Conservation (phyloP, 1,284 basidiomycete genomes). For the Agroathelia rolfsii region DNA sequence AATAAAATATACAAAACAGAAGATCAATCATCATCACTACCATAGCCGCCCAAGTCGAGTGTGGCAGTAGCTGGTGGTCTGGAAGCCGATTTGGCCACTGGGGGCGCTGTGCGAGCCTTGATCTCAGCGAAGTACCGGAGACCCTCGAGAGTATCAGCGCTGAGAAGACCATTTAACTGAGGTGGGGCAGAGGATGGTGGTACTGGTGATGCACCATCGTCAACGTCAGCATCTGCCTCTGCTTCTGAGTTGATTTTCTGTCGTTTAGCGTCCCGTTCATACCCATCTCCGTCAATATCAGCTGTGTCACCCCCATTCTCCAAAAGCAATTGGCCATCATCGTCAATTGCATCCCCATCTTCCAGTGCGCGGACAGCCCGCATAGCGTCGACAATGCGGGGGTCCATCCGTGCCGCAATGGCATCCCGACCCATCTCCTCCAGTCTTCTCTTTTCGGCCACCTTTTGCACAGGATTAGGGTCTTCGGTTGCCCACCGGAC, state of each 20-base stretch:
- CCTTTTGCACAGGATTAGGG: constrained; percentile 84
- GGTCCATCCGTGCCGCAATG: constrained; percentile 77
- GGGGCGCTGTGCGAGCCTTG: constrained; percentile 24
- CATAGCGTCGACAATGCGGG: constrained; percentile 80
- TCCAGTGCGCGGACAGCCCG: constrained; percentile 74
- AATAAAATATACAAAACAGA: too few relatives aligned
- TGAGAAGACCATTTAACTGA: constrained; percentile 51
- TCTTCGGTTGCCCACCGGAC: constrained; percentile 97
- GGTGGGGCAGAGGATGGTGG: constrained; percentile 18
- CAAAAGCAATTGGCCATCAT: constrained; percentile 29
- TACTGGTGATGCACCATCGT: constrained; percentile 14
- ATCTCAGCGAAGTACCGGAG: constrained; percentile 82
- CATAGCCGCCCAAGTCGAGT: constrained; percentile 60
- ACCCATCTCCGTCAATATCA: constrained; percentile 21
- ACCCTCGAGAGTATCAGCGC: constrained; percentile 73
- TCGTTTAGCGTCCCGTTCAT: constrained; percentile 28
- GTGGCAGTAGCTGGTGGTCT: constrained; percentile 29
- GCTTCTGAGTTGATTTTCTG: too few relatives aligned
- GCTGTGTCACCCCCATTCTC: constrained; percentile 22
- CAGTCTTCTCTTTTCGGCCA: constrained; percentile 73
- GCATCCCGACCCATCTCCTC: constrained; percentile 78
- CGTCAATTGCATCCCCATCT: constrained; percentile 55
- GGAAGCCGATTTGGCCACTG: constrained; percentile 21
- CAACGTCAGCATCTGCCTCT: constrained; percentile 19
- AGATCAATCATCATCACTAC: constrained; percentile 69